These are phyloP conservation scores for Thinopyrum elongatum DNA, from an alignment of 176 grass and related monocot species.

Conservation along the genomic window DNA sequence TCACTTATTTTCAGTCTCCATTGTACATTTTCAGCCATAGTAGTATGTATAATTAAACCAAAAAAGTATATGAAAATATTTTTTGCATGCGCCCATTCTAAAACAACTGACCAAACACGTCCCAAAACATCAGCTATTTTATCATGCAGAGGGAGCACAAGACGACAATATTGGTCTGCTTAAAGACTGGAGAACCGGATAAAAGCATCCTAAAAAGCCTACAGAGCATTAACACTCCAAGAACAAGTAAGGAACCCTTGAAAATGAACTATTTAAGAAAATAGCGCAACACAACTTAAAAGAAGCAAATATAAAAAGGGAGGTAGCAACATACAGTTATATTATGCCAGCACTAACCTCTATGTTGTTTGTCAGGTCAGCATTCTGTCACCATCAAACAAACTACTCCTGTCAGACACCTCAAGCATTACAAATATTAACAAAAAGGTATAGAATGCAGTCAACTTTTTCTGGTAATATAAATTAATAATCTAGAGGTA, in stretches of 20 bases:
- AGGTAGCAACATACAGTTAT: conserved; percentile 23
- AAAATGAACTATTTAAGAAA: conserved; percentile 2
- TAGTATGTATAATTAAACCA: not conserved
- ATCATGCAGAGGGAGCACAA: not conserved
- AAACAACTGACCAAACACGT: not conserved
- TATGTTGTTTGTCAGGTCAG: conserved; percentile 64
- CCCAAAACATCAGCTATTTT: conserved; percentile 14
- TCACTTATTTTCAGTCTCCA: not conserved
- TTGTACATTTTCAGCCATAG: not conserved
- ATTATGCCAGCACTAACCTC: conserved; percentile 45
- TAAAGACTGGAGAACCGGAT: not conserved
- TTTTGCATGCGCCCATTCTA: not conserved
- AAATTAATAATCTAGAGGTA: conserved; percentile 29
- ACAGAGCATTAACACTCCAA: not conserved
- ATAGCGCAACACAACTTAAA: not conserved
- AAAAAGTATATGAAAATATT: not conserved
- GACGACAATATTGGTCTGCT: not conserved
- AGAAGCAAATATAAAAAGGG: conserved; percentile 22
- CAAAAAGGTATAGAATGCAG: conserved; percentile 27
- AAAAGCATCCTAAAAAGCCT: conserved; percentile 19
- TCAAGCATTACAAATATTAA: conserved; percentile 76
- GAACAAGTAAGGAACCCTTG: not conserved
- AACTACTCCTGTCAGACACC: conserved; percentile 81
- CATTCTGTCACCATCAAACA: conserved; percentile 81
- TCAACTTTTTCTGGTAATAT: conserved; percentile 18